Conservation (phyloP, 805 yeast genomes). For the Pichia thaimueangensis region DNA sequence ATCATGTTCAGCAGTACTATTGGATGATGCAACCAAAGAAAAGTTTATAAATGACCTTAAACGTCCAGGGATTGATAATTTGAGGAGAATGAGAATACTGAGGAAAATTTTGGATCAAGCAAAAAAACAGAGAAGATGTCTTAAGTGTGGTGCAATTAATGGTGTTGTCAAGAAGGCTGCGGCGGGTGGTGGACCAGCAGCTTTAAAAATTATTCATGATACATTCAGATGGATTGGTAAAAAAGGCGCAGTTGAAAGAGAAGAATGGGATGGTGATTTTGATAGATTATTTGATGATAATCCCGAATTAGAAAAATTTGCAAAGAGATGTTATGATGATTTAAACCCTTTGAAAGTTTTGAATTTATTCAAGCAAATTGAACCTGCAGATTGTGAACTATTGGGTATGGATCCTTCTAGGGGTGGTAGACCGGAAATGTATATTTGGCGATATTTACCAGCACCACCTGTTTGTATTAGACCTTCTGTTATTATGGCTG, state of each 20-base stretch:
- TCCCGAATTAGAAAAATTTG: conserved; percentile 85
- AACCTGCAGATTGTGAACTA: conserved; percentile 85
- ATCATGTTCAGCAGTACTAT: conserved; percentile 69
- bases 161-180: conserved; percentile 98
- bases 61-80: conserved; percentile 81
- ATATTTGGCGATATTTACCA: conserved; percentile 94
- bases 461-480: conserved; percentile 99
- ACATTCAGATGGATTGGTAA: conserved; percentile 95
- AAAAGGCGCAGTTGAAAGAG: conserved; percentile 77
- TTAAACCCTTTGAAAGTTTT: conserved; percentile 87
- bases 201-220: conserved; percentile 91
- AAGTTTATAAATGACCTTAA: conserved; percentile 71
- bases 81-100: conserved; percentile 84
- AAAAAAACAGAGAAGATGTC: conserved; percentile 88
- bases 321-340: conserved; percentile 86
- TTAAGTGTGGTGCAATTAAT: conserved; percentile 79
- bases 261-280: conserved; percentile 82
- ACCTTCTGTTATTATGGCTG: conserved; percentile 93
- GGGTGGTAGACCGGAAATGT: conserved; percentile 93
- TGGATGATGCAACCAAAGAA: conserved; percentile 67
- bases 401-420: conserved; percentile 82
- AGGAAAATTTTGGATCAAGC: conserved; percentile 86
- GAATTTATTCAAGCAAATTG: conserved; percentile 77
- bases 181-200: conserved; percentile 85
- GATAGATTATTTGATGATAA: conserved; percentile 63